phyloP scores from a whole-genome alignment of 2,329 filamentous ascomycete genomes.

The Apiospora aurea region DNA sequence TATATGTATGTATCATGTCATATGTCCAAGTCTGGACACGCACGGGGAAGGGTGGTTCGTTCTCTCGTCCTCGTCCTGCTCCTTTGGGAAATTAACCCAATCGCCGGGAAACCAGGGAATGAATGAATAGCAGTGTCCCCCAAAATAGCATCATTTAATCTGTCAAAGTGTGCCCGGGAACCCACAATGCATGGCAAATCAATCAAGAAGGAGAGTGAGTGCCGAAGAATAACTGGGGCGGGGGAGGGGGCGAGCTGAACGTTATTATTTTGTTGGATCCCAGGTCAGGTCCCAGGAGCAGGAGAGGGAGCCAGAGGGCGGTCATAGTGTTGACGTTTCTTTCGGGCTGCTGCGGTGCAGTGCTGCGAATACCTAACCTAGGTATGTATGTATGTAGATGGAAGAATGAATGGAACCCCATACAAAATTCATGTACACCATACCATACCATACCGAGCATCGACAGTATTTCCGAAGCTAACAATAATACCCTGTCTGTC shows the following conservation, averaged over 20 bases:
- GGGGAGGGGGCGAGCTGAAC: background rate
- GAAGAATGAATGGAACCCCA: background rate
- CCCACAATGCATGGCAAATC: background rate
- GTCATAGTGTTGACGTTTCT: background rate
- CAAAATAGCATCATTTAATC: constrained; percentile 14
- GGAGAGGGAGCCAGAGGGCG: background rate
- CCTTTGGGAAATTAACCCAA: constrained; percentile 17
- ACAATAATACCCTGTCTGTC: background rate
- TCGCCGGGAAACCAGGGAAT: constrained; percentile 7
- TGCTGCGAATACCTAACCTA: background rate
- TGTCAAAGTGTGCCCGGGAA: background rate
- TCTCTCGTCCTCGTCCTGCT: background rate
- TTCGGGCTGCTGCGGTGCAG: too few species aligned
- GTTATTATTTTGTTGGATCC: background rate
- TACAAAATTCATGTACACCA: constrained; percentile 7
- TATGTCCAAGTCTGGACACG: background rate
- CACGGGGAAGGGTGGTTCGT: background rate
- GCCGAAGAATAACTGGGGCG: constrained; percentile 13
- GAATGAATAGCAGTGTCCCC: constrained; percentile 11
- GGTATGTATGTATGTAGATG: background rate
- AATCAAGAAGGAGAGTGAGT: background rate
- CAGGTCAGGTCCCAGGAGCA: too few species aligned
- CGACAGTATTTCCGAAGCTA: background rate
- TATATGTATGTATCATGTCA: background rate
- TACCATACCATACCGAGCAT: background rate